These are phyloP conservation scores for Quercus bicolor DNA, from an alignment of 306 rosid species.

Conservation along the genomic window DNA sequence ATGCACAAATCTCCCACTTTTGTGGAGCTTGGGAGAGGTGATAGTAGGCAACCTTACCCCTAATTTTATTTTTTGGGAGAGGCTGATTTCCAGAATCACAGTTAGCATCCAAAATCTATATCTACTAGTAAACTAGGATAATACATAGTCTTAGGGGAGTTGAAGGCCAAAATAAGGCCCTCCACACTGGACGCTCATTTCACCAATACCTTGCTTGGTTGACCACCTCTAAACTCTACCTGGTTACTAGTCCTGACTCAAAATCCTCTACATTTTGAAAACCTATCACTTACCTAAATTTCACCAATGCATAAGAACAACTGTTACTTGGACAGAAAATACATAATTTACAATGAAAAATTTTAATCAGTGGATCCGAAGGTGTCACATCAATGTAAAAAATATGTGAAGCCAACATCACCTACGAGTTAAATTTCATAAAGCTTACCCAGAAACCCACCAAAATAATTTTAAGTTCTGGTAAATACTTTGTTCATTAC, in stretches of 20 bases:
- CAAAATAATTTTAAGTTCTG: not conserved
- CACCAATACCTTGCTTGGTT: not conserved
- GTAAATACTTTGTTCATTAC: constrained; percentile 2
- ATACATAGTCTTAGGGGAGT: not conserved
- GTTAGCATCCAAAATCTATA: not conserved
- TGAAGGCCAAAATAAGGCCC: not conserved
- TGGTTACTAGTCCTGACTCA: not conserved
- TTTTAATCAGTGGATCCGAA: not conserved
- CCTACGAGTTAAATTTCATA: not conserved
- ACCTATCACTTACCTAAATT: not conserved
- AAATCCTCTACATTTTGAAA: not conserved
- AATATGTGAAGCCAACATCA: not conserved
- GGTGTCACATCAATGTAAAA: not conserved
- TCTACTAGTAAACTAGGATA: not conserved
- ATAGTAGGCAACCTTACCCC: no score
- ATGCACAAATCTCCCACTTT: no score
- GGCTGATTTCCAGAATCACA: no score
- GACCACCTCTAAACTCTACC: not conserved
- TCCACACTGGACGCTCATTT: not conserved
- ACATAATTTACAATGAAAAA: not conserved
- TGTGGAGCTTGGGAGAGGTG: no score
- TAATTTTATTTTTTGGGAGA: no score
- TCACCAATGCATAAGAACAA: not conserved
- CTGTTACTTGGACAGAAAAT: not conserved
- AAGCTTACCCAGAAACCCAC: not conserved